Base-by-base conservation (phyloP, 495 filamentous ascomycete genomes). In the Symbiotaphrina buchneri region DNA sequence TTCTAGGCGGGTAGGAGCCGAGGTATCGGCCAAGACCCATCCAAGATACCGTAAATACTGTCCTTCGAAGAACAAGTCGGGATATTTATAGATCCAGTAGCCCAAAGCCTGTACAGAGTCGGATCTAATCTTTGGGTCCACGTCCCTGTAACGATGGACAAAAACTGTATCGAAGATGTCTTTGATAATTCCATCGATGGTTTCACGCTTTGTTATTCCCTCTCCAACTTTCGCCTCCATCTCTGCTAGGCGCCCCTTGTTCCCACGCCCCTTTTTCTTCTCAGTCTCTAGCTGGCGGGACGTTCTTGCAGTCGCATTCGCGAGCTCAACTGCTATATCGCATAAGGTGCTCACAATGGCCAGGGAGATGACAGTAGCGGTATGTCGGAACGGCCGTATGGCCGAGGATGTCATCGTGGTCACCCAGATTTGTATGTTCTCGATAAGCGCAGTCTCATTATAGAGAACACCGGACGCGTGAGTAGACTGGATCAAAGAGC, bases 141-240 rank as follows among this genome's bases (percentile, higher is more conserved):
- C 65, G 39, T 97, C 87, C 21, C 87, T 79, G 47, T 94, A 95
- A 17, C 87, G 76, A 48, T 95, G 83, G 18, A 92, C 71, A 41
- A 87, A 97, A 18, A 94, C 69, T 6, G 77, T 74, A 34, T 92
- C 75, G 39, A 94, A 83, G 32, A 78, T 71, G 41, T 85, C 75
- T 36, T 71, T 71, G 27, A 93, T 65, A 31, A 68, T 61, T 1
- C 56, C 58, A 39, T 83, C 66, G 28, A 80, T 55, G 2, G 57
- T 52, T 19, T 74, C 60, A 11, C 71, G 59, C 37, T 67, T 72
- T 32, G 65, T 44, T 32, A 74, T 67, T 11, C 65, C 65, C 21
- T 82, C 65, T 14, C 72, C 58, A 14, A 82, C 57, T 30, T 65
- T 66, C 21, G 60, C 56, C 32, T 83, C 61, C 6, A 91, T 68